Conservation (phyloP, 495 filamentous ascomycete genomes). For the Penicillium egyptiacum region DNA sequence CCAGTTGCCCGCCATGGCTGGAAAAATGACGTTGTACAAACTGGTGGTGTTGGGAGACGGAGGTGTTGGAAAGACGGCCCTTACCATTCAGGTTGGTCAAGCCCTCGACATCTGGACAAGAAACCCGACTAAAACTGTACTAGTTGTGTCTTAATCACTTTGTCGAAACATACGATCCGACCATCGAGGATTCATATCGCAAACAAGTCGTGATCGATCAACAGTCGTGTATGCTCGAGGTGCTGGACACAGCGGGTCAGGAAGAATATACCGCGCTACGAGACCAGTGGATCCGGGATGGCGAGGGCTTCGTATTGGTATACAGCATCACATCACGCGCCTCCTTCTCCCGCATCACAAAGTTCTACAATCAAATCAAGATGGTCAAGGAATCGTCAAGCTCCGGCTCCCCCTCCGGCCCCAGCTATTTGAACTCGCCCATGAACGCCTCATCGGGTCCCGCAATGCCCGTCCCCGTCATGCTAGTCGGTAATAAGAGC, state of each 20-base stretch:
- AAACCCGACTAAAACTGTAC: constrained; percentile 14
- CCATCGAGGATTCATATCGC: constrained; percentile 94
- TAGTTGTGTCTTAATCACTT: constrained; percentile 78
- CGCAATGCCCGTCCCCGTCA: constrained; percentile 78
- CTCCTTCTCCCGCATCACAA: constrained; percentile 90
- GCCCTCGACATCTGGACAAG: constrained; percentile 3
- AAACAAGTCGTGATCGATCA: constrained; percentile 98
- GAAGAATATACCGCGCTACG: constrained; percentile 97
- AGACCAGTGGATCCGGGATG: constrained; percentile 98
- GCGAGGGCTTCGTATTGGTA: constrained; percentile 95
- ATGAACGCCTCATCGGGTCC: constrained; percentile 61
- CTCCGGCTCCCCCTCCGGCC: constrained; percentile 61
- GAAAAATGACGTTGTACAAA: constrained; percentile 97
- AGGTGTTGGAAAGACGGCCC: constrained; percentile 92
- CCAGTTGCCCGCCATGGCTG: constrained; percentile 53
- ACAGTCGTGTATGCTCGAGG: constrained; percentile 97
- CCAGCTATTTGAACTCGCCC: constrained; percentile 63
- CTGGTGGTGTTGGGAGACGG: constrained; percentile 95
- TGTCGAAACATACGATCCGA: constrained; percentile 91
- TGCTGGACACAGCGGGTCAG: constrained; percentile 97
- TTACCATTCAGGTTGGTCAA: constrained; percentile 87
- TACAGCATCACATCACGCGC: constrained; percentile 97
- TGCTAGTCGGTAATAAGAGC: constrained; percentile 98
- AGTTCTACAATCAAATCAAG: constrained; percentile 95
- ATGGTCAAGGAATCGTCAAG: constrained; percentile 92